phyloP scores from a whole-genome alignment of 257 asterid species.

The Nicotiana obtusifolia region DNA sequence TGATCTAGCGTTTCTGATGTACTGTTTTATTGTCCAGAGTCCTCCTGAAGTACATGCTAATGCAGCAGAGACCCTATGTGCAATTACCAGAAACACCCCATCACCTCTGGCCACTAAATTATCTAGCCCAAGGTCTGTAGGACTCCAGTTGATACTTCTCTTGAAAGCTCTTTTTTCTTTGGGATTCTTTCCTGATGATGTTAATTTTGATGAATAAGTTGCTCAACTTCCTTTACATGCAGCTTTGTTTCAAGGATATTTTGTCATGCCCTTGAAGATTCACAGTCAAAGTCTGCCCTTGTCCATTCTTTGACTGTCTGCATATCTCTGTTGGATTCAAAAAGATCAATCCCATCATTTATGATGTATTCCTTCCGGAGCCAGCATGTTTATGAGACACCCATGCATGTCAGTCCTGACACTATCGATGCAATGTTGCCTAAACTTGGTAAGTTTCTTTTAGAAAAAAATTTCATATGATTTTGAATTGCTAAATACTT shows the following conservation, averaged over 20 bases:
- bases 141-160: constrained; percentile 8
- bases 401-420: constrained; percentile 64
- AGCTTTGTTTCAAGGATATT: constrained; percentile 87
- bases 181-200: background rate
- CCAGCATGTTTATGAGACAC: constrained; percentile 71
- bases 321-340: constrained; percentile 88
- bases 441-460: constrained; percentile 53
- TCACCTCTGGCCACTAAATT: constrained; percentile 87
- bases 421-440: constrained; percentile 97
- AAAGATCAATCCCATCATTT: constrained; percentile 68
- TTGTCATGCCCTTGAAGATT: constrained; percentile 78
- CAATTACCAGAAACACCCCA: constrained; percentile 81
- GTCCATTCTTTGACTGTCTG: constrained; percentile 84
- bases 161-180: constrained; percentile 3
- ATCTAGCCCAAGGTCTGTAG: constrained; percentile 77
- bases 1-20: constrained; percentile 1
- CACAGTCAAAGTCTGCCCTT: constrained; percentile 80
- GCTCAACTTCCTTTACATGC: constrained; percentile 23
- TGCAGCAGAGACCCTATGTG: constrained; percentile 90
- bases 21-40: constrained; percentile 42
- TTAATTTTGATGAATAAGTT: background rate
- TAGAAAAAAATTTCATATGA: background rate
- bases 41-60: constrained; percentile 95
- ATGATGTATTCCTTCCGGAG: constrained; percentile 69
- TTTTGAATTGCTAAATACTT: background rate